These are phyloP conservation scores for Casuarina equisetifolia DNA, from an alignment of 306 rosid species.

Conservation along the genomic window DNA sequence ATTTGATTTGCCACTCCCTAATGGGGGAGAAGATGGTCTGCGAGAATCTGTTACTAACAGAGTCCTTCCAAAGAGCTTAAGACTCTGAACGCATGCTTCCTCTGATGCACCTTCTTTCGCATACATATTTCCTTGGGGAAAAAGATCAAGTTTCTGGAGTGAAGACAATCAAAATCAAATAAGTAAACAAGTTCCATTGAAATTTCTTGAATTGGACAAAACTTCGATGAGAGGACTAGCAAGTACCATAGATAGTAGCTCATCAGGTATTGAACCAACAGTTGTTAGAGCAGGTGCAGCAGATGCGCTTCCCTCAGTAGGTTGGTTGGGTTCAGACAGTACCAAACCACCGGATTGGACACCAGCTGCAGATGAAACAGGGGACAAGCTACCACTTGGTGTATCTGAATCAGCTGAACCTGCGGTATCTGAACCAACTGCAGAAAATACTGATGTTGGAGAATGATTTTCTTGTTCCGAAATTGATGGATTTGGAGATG, in stretches of 20 bases:
- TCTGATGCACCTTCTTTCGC: constrained; percentile 36
- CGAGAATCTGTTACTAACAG: constrained; percentile 47
- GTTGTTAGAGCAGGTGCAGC: constrained; percentile 29
- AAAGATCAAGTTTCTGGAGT: constrained; percentile 47
- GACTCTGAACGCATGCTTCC: constrained; percentile 43
- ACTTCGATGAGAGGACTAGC: background rate
- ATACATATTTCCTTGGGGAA: constrained; percentile 29
- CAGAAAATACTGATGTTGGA: constrained; percentile 64
- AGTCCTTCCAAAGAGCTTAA: constrained; percentile 78
- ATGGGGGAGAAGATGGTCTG: constrained; percentile 28
- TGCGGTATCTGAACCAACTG: constrained; percentile 44
- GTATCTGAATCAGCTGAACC: constrained; percentile 54
- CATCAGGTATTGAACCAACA: constrained; percentile 25
- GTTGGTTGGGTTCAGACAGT: constrained; percentile 39
- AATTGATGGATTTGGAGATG: constrained; percentile 46
- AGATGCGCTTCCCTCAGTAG: constrained; percentile 38
- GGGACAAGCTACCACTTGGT: constrained; percentile 51
- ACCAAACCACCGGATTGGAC: constrained; percentile 24
- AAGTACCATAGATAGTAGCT: constrained; percentile 49
- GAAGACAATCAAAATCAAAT: constrained; percentile 24
- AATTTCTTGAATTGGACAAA: constrained; percentile 7
- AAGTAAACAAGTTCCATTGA: background rate
- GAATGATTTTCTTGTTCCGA: constrained; percentile 63
- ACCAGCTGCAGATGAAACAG: constrained; percentile 50
- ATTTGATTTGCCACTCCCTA: constrained; percentile 28